Evolutionary conservation across 1,139 yeast genomes (phyloP), one percentile per base, ranked within the genome.

Genomic region (Scheffersomyces segobiensis): DNA sequence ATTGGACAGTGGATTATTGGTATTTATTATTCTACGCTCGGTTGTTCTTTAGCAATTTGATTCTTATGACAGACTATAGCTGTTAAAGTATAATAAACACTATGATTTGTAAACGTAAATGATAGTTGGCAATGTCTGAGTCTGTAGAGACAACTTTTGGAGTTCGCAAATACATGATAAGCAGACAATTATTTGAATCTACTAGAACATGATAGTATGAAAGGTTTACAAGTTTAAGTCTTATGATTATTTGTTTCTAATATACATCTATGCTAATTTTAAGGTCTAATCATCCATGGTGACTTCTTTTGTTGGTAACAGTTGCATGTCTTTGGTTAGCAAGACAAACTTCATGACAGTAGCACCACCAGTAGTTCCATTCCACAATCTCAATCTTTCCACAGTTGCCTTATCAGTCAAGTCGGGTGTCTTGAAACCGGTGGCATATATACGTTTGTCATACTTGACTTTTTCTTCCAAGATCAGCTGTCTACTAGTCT

Each of bases 331-430:
- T 60, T 74, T 72, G 46, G 77, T 72, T 46, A 84, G 66, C 49
- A 70, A 70, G 5, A 75, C 66, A 60, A 77, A 82, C 60, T 84
- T 86, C 70, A 92, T 77, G 19, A 84, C 80, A 50, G 89, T 87
- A 56, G 89, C 74, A n/a, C 96, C 93, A 50, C 97, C 97, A 63
- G 84, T 78, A 10, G 91, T 84, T 22, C 96, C 95, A 65, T 89
- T 89, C 98, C 98, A 93, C 20, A 74, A 72, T 67, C 87, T 80
- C 61, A 93, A 75, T 52, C 79, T 75, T 52, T 78, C 77, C 0
- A 91, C 96, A 8, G 87, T 88, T 12, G 75, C 79, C 53, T 73
- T 76, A 64, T 88, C 88, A 3, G 86, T 77, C 59, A 93, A 71
- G 71, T 92, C 93, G 0, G 98, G 97, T 6, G 89, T 79, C 57